Evolutionary conservation across 305 asterid species (phyloP), one percentile per base, ranked within the genome.

Genomic region (Salvia sclarea): DNA sequence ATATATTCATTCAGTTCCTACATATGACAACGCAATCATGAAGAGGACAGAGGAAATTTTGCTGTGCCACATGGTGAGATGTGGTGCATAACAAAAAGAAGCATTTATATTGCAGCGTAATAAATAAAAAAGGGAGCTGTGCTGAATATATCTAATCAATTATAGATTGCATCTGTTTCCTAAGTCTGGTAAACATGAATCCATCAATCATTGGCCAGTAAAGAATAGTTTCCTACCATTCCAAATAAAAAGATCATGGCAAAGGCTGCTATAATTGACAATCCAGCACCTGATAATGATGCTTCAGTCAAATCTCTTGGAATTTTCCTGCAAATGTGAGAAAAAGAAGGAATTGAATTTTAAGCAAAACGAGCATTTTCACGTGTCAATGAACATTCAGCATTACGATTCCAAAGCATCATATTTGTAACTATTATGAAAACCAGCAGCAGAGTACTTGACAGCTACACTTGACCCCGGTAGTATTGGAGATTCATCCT

Each of bases 281-380:
- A 77, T 53, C 98, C 98, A 81, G 97, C 98, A 76, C 98, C 98
- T 40, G 97, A 92, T 41, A 92, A 70, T 20, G 98, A 92, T 70
- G 98, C 97, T 80, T 92, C 98, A 3, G 98, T 92, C 85, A 92
- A 83, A 77, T 92, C 98, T 73, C 98, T 86, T 0, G 98, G 98
- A 44, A 92, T 92, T 83, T 92, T 92, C 80, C 98, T 92, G 93
- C 74, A 80, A 70, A 74, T 37, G 22, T 40, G 22, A 61, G 37
- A 18, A 66, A 74, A 20, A 48, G 37, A 58, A 70, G 20, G 59
- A 65, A 67, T 6, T 7, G 24, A 8, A 66, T 11, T 28, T 16
- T 28, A 50, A 64, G 64, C 8, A 35, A 47, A 14, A 33, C 12
- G 61, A 61, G 63, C 33, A 70, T 37, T 43, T 22, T 8, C 50